Conservation (phyloP, 2,329 filamentous ascomycete species). For the Alternaria triticina region DNA sequence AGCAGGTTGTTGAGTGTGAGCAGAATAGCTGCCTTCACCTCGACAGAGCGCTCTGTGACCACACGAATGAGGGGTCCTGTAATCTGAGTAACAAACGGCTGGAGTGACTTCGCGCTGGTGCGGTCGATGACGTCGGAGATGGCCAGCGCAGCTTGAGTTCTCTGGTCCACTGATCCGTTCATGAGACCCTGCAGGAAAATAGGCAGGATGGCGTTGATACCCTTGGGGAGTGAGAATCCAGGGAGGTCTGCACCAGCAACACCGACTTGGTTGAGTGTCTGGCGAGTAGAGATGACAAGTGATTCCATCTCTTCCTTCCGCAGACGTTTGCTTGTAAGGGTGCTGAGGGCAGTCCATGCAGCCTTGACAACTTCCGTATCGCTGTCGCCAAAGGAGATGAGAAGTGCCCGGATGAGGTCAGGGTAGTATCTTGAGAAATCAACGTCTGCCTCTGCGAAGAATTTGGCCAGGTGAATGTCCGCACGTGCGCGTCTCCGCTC, state of each 20-base stretch:
- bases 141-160: slow-evolving; percentile 87
- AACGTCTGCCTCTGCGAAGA: slow-evolving; percentile 79
- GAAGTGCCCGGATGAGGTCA: slow-evolving; percentile 86
- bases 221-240: slow-evolving; percentile 91
- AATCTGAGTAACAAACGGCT: slow-evolving; percentile 96
- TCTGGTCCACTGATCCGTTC: slow-evolving; percentile 92
- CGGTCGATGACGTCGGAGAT: slow-evolving; percentile 96
- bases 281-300: slow-evolving; percentile 82
- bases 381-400: slow-evolving; percentile 89
- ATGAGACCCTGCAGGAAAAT: slow-evolving; percentile 98
- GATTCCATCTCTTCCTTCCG: slow-evolving; percentile 98
- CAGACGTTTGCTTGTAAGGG: slow-evolving; percentile 80
- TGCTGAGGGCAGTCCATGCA: slow-evolving; percentile 84
- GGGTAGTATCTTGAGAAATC: slow-evolving; percentile 97
- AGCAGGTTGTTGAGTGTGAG: slow-evolving; percentile 92
- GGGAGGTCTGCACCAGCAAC: slow-evolving; percentile 83
- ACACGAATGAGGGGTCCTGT: slow-evolving; percentile 97
- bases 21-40: slow-evolving; percentile 94
- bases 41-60: slow-evolving; percentile 92
- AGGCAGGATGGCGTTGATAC: slow-evolving; percentile 92
- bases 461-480: slow-evolving; percentile 79
- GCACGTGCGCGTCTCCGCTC: slow-evolving; percentile 81
- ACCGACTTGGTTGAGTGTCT: slow-evolving; percentile 86
- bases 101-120: slow-evolving; percentile 83
- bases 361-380: slow-evolving; percentile 86